phyloP scores from a whole-genome alignment of 345 rosid species.

The Salix caprea region DNA sequence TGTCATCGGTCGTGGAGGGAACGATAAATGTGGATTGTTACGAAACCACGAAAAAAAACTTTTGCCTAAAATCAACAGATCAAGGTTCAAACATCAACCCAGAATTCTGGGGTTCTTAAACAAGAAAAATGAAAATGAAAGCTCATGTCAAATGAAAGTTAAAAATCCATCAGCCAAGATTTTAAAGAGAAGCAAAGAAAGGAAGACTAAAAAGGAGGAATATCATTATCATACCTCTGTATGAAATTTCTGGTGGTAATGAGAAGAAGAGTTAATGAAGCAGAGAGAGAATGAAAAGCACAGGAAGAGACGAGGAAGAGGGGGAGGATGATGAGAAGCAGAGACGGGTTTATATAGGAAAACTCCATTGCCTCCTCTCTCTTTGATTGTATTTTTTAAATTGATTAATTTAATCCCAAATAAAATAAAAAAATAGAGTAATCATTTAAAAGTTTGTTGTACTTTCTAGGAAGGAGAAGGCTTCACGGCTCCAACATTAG shows the following conservation, averaged over 20 bases:
- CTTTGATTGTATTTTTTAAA: constrained; percentile 1
- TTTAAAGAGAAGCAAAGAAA: neutral
- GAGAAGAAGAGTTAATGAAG: neutral
- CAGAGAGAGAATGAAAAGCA: constrained; percentile 1
- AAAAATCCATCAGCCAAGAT: too few species aligned
- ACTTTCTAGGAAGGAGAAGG: constrained; percentile 4
- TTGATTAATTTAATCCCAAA: constrained; percentile 2
- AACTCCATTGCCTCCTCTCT: neutral
- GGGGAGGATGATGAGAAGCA: constrained; percentile 28
- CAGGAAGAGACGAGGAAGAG: constrained; percentile 11
- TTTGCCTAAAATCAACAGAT: too few species aligned
- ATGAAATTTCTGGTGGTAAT: neutral
- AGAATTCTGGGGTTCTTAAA: too few species aligned
- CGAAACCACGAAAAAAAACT: too few species aligned
- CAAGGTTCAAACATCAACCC: too few species aligned
- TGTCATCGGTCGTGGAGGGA: too few species aligned
- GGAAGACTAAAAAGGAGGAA: neutral
- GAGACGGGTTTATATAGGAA: constrained; percentile 37
- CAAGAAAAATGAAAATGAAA: too few species aligned
- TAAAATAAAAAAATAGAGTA: neutral
- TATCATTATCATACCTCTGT: neutral
- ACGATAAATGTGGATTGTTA: too few species aligned
- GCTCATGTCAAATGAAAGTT: too few species aligned
- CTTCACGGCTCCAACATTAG: neutral
- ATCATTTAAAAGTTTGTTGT: constrained; percentile 6